Conservation (phyloP, 2,329 filamentous ascomycete genomes). For the Fusarium napiforme region DNA sequence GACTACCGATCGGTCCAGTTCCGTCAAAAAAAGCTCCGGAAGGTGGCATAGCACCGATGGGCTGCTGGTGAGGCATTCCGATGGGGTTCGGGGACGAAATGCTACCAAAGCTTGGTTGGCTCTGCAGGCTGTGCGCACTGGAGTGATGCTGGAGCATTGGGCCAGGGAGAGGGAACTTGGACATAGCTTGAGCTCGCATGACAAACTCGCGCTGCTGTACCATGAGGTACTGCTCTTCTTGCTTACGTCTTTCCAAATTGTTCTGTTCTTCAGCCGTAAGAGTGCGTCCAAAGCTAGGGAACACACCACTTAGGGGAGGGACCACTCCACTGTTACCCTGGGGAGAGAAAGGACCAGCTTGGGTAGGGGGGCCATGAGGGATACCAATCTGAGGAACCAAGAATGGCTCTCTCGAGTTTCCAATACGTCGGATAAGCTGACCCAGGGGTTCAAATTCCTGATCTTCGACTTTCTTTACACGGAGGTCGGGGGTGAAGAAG, state of each 20-base stretch:
- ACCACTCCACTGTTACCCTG: constrained; percentile 71
- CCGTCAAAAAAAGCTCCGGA: constrained; percentile 77
- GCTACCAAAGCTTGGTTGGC: constrained; percentile 95
- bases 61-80: constrained; percentile 64
- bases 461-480: constrained; percentile 96
- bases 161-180: constrained; percentile 73
- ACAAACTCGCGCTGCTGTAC: constrained; percentile 95
- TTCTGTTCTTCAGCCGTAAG: constrained; percentile 98
- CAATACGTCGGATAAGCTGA: constrained; percentile 93
- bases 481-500: constrained; percentile 93
- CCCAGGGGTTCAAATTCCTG: constrained; percentile 93
- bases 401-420: constrained; percentile 97
- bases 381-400: constrained; percentile 97
- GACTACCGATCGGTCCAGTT: constrained; percentile 51
- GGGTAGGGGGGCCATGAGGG: constrained; percentile 79
- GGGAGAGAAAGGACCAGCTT: constrained; percentile 60
- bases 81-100: constrained; percentile 89
- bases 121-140: constrained; percentile 94
- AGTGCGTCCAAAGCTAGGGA: constrained; percentile 96
- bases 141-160: constrained; percentile 85
- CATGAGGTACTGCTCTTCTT: constrained; percentile 97
- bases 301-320: constrained; percentile 91
- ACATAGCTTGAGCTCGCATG: constrained; percentile 83
- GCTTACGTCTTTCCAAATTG: constrained; percentile 93
- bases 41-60: constrained; percentile 68